Evolutionary conservation across 768 basidiomycete species (phyloP).

Genomic region (Boletus reticuloceps): DNA sequence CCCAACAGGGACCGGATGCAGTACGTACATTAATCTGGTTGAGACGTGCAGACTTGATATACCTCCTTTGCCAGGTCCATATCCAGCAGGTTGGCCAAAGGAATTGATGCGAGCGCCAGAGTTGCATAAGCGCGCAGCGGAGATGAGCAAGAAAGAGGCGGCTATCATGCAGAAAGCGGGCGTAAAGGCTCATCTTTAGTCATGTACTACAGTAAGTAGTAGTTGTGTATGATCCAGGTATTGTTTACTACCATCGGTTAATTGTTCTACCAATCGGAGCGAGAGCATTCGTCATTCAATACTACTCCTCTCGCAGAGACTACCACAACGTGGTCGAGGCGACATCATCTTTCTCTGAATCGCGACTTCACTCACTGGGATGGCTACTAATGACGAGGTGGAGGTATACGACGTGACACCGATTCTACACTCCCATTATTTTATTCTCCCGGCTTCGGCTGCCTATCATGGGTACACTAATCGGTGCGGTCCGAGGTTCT

Average conservation of each 20-base stretch:
- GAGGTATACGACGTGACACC: slow-evolving; percentile 29
- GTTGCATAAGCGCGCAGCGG: slow-evolving; percentile 53
- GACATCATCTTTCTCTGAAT: background rate
- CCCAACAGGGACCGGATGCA: slow-evolving; percentile 70
- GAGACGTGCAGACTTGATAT: background rate
- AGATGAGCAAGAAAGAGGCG: slow-evolving; percentile 60
- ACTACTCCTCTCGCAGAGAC: background rate
- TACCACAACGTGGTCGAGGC: background rate
- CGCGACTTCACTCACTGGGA: slow-evolving; percentile 4
- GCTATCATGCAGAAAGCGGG: slow-evolving; percentile 57
- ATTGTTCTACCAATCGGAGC: too few species aligned
- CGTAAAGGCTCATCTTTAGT: slow-evolving; percentile 54
- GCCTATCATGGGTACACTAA: slow-evolving; percentile 58
- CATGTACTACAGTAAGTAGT: too few species aligned
- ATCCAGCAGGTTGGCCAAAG: slow-evolving; percentile 92
- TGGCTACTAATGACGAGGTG: slow-evolving; percentile 14
- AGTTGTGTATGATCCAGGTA: too few species aligned
- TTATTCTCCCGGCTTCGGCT: slow-evolving; percentile 60
- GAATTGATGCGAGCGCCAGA: slow-evolving; percentile 78
- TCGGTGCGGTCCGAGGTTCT: slow-evolving; percentile 73
- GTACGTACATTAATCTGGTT: slow-evolving; percentile 37
- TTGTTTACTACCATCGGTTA: too few species aligned
- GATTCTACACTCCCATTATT: slow-evolving; percentile 45
- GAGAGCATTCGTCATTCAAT: too few species aligned
- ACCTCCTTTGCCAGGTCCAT: slow-evolving; percentile 60